These are phyloP conservation scores for Lenzites betulinus DNA, from an alignment of 768 basidiomycete species.

Conservation along the genomic window DNA sequence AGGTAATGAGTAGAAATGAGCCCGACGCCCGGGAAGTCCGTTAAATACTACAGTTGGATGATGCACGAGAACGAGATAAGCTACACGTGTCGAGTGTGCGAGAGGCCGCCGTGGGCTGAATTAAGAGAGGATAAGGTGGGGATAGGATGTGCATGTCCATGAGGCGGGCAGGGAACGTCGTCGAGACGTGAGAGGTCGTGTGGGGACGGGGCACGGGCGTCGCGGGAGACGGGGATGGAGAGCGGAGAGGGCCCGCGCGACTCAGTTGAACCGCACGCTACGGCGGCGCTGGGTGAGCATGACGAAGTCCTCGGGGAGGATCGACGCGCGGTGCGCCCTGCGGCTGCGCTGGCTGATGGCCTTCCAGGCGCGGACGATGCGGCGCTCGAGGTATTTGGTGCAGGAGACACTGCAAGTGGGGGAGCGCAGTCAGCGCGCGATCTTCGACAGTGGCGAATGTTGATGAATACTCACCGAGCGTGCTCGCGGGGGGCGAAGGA, in stretches of 20 bases:
- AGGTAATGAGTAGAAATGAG: too few species aligned
- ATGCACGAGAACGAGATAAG: too few species aligned
- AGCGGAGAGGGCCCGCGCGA: background rate
- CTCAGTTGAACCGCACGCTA: constrained; percentile 46
- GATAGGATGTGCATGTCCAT: background rate
- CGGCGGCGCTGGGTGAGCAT: constrained; percentile 58
- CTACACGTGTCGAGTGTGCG: too few species aligned
- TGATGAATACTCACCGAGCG: constrained; percentile 20
- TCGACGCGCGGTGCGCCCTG: constrained; percentile 52
- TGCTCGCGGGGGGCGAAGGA: constrained; percentile 22
- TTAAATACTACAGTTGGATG: background rate
- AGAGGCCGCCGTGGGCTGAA: background rate
- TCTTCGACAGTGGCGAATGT: too few species aligned
- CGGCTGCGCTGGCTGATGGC: constrained; percentile 54
- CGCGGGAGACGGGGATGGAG: background rate
- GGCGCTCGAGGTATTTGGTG: constrained; percentile 56
- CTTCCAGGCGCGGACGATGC: constrained; percentile 63
- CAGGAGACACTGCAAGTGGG: constrained; percentile 34
- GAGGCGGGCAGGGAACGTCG: background rate
- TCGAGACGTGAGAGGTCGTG: background rate
- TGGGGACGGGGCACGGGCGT: background rate
- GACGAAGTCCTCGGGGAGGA: constrained; percentile 62
- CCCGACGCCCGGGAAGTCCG: too few species aligned
- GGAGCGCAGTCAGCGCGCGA: background rate
- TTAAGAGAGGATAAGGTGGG: background rate